Evolutionary conservation across 352 stramenopile species (phyloP).

Genomic region (Blastocystis sp.): DNA sequence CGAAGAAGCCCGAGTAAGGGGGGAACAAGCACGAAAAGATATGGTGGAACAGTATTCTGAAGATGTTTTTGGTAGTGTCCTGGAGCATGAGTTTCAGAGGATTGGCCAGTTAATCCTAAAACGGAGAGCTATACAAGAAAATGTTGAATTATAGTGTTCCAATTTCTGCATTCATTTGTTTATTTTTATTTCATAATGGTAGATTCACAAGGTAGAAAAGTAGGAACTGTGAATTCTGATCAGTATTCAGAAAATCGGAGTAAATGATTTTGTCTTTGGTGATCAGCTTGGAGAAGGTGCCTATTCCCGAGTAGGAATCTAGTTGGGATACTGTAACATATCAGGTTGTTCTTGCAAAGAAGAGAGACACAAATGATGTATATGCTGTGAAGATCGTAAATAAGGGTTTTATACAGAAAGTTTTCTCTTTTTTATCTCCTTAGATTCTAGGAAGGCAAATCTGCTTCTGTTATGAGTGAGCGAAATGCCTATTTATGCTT

Average conservation of each 20-base stretch:
- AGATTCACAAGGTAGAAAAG: neutral
- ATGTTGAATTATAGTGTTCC: neutral
- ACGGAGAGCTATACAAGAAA: neutral
- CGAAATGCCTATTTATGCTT: conserved; percentile 69
- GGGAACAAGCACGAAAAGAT: conserved; percentile 76
- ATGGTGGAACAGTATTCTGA: conserved; percentile 82
- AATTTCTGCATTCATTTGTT: no score
- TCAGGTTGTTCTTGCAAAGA: conserved; percentile 21
- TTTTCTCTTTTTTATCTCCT: neutral
- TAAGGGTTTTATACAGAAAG: conserved; percentile 68
- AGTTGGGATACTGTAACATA: neutral
- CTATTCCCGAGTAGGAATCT: neutral
- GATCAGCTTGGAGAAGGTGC: conserved; percentile 53
- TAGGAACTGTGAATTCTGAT: no score
- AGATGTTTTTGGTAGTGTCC: conserved; percentile 75
- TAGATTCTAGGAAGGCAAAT: conserved; percentile 70
- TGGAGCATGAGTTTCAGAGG: conserved; percentile 71
- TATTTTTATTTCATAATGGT: no score
- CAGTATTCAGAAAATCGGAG: conserved; percentile 32
- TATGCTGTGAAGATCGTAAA: conserved; percentile 72
- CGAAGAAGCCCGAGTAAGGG: conserved; percentile 76
- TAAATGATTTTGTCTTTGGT: conserved; percentile 41
- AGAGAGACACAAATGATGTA: conserved; percentile 63
- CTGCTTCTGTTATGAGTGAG: conserved; percentile 70
- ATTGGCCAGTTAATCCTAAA: neutral